Conservation (phyloP, 371 early-diverging fungal genomes). For the Entomophthora muscae region DNA sequence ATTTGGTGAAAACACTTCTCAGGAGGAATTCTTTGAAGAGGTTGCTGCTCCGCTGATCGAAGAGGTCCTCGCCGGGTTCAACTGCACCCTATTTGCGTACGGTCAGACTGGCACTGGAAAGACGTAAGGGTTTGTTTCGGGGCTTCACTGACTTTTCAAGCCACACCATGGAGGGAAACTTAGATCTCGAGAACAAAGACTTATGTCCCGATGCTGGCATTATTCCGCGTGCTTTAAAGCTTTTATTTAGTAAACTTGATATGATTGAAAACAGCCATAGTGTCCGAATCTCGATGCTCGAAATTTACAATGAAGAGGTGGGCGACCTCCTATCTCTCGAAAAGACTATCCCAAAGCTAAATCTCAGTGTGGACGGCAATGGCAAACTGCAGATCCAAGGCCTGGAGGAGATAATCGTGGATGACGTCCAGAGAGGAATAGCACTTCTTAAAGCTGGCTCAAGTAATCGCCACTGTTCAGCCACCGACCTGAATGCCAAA, state of each 20-base stretch:
- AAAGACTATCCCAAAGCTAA: slow-evolving; percentile 35
- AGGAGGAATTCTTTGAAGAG: slow-evolving; percentile 65
- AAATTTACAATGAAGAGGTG: slow-evolving; percentile 97
- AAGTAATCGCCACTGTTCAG: slow-evolving; percentile 59
- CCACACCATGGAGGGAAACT: slow-evolving; percentile 71
- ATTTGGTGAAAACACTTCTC: slow-evolving; percentile 68
- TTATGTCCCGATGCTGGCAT: slow-evolving; percentile 45
- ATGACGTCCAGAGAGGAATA: slow-evolving; percentile 53
- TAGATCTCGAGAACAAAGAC: slow-evolving; percentile 22
- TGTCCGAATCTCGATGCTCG: slow-evolving; percentile 74
- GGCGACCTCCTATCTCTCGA: slow-evolving; percentile 58
- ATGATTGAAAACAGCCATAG: too few relatives aligned
- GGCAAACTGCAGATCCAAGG: slow-evolving; percentile 60
- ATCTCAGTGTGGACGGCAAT: slow-evolving; percentile 27
- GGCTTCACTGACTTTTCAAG: background rate
- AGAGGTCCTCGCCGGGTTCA: slow-evolving; percentile 62
- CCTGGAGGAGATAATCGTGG: slow-evolving; percentile 31
- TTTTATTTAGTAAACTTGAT: too few relatives aligned
- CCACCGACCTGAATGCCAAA: slow-evolving; percentile 77
- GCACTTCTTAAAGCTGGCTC: slow-evolving; percentile 54
- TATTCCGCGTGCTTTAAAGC: slow-evolving; percentile 66
- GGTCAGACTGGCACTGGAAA: slow-evolving; percentile 91
- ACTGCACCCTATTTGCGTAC: slow-evolving; percentile 93
- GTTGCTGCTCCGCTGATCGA: slow-evolving; percentile 67
- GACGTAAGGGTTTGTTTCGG: slow-evolving; percentile 17